phyloP scores from a whole-genome alignment of 2,329 filamentous ascomycete species.

The Hymenoscyphus occultus region DNA sequence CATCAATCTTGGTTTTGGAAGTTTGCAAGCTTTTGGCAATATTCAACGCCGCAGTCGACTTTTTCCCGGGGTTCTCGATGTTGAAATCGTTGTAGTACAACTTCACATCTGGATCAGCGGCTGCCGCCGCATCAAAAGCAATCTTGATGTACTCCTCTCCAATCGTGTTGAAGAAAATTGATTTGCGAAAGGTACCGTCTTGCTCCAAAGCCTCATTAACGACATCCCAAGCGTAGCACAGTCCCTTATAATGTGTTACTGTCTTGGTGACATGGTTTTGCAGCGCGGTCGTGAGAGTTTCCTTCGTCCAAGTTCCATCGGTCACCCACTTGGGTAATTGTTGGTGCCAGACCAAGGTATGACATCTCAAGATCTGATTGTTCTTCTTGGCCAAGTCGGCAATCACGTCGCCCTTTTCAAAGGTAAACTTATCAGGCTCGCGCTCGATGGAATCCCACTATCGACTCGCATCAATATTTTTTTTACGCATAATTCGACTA shows the following conservation, averaged over 20 bases:
- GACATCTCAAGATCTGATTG: conserved; percentile 54
- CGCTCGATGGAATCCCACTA: conserved; percentile 21
- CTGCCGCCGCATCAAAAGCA: conserved; percentile 13
- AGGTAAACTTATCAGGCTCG: conserved; percentile 16
- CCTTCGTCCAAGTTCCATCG: conserved; percentile 50
- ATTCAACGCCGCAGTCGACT: conserved; percentile 42
- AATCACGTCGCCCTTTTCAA: conserved; percentile 19
- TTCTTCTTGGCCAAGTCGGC: conserved; percentile 17
- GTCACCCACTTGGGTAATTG: conserved; percentile 49
- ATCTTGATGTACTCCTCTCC: conserved; percentile 50
- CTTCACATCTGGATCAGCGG: conserved; percentile 12
- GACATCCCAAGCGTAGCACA: conserved; percentile 63
- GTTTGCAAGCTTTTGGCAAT: conserved; percentile 45
- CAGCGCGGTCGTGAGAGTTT: conserved; percentile 52
- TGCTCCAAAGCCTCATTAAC: conserved; percentile 61
- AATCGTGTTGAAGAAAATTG: conserved; percentile 51
- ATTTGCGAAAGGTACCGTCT: conserved; percentile 49
- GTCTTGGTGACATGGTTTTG: conserved; percentile 58
- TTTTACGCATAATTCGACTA: neutral
- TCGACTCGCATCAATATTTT: too few relatives aligned
- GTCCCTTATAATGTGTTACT: conserved; percentile 54
- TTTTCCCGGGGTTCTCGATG: conserved; percentile 50
- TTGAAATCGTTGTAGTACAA: conserved; percentile 52
- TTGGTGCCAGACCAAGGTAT: conserved; percentile 51
- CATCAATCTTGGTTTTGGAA: conserved; percentile 54